phyloP scores from a whole-genome alignment of 1,139 yeast species.

The Hemisphaericaspora xylanilytica region DNA sequence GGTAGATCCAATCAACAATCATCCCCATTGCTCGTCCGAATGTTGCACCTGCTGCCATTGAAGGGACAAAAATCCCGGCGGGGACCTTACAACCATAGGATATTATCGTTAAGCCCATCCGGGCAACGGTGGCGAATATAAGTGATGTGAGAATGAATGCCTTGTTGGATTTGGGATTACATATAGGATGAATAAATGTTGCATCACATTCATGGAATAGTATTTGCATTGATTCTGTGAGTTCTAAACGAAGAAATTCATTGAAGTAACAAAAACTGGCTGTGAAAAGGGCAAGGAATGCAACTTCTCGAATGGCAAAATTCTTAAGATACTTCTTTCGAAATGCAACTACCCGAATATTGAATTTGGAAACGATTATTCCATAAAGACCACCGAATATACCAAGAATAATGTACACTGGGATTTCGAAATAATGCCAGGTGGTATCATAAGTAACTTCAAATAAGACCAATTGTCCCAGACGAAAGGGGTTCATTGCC shows the following conservation, averaged over 20 bases:
- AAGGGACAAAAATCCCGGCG: slow-evolving; percentile 94
- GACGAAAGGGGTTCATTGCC: slow-evolving; percentile 81
- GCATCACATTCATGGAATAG: slow-evolving; percentile 81
- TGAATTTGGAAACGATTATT: slow-evolving; percentile 72
- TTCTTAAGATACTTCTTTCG: slow-evolving; percentile 64
- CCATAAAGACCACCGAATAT: slow-evolving; percentile 93
- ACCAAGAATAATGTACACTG: slow-evolving; percentile 76
- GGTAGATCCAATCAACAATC: slow-evolving; percentile 57
- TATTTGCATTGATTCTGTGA: slow-evolving; percentile 94
- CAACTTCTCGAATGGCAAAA: slow-evolving; percentile 69
- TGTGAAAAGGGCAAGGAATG: slow-evolving; percentile 64
- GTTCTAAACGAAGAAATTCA: slow-evolving; percentile 75
- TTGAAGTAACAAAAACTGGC: slow-evolving; percentile 81
- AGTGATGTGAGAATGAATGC: slow-evolving; percentile 47
- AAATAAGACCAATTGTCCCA: slow-evolving; percentile 91
- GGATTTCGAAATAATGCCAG: slow-evolving; percentile 87
- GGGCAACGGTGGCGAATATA: slow-evolving; percentile 65
- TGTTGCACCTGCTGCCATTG: slow-evolving; percentile 95
- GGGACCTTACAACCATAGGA: slow-evolving; percentile 94
- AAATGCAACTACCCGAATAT: slow-evolving; percentile 74
- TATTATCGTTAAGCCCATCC: slow-evolving; percentile 70
- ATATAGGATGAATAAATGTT: slow-evolving; percentile 41
- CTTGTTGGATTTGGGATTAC: slow-evolving; percentile 44
- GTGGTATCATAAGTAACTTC: slow-evolving; percentile 80
- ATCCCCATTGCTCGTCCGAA: slow-evolving; percentile 86